A percentile compares a stretch with the other conserved stretches of the same genome.
phyloP scores from a whole-genome alignment of 768 basidiomycete genomes.

The Pholiota conissans region DNA sequence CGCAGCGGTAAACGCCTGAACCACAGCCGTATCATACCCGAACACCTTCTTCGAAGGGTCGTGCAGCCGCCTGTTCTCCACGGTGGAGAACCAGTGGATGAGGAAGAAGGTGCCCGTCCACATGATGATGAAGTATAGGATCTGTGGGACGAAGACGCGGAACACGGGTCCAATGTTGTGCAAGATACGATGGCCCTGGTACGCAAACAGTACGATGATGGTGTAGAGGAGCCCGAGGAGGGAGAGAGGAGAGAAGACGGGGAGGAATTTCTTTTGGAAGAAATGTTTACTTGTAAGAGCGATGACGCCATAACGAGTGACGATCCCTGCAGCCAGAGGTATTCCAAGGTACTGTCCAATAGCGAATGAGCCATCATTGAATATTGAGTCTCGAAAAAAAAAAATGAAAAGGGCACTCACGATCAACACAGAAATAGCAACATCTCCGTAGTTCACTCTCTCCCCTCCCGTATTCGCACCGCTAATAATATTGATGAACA shows the following conservation, averaged over 20 bases:
- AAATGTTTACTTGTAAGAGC: conserved; percentile 41
- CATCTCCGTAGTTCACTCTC: conserved; percentile 55
- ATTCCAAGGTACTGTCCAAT: conserved; percentile 81
- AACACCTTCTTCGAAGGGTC: conserved; percentile 16
- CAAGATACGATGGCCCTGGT: conserved; percentile 67
- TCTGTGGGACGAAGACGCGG: conserved; percentile 77
- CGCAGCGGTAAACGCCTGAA: conserved; percentile 78
- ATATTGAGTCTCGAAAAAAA: too few relatives aligned
- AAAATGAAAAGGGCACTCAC: conserved; percentile 50
- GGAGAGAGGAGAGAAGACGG: conserved; percentile 65
- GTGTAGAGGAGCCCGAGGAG: conserved; percentile 82
- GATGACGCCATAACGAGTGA: conserved; percentile 64
- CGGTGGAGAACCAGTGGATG: conserved; percentile 48
- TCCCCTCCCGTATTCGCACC: conserved; percentile 35
- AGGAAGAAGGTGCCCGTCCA: conserved; percentile 63
- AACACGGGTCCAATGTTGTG: conserved; percentile 77
- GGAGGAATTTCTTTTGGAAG: conserved; percentile 63
- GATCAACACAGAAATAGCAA: conserved; percentile 69
- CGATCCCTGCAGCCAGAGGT: conserved; percentile 67
- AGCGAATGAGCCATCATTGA: background rate
- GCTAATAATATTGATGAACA: conserved; percentile 75
- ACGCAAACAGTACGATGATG: conserved; percentile 73
- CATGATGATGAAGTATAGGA: conserved; percentile 79
- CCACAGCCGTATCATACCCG: conserved; percentile 73
- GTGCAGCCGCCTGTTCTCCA: conserved; percentile 19